A percentile compares a stretch with the other conserved stretches of the same genome.
Evolutionary conservation across 2,329 filamentous ascomycete genomes (phyloP).

Genomic region (Colletotrichum sp.): DNA sequence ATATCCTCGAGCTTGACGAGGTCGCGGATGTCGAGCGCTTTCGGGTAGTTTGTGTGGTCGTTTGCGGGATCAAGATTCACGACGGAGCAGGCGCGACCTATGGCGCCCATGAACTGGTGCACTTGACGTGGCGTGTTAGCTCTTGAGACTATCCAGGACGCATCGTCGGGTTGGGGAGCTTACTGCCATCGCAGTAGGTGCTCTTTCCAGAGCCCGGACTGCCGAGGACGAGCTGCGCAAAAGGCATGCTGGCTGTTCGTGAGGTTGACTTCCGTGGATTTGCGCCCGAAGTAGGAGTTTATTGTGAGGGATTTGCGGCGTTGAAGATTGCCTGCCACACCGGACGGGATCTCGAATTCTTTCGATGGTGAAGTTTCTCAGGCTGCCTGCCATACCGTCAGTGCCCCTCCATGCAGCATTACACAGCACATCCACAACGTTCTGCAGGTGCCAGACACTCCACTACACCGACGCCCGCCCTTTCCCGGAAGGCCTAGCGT

Average conservation of each 20-base stretch:
- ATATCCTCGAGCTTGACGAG: constrained; percentile 92
- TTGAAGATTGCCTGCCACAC: background rate
- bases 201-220: constrained; percentile 95
- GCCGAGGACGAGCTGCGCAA: constrained; percentile 84
- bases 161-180: constrained; percentile 29
- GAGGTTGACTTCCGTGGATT: background rate
- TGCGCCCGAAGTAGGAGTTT: background rate
- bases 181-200: constrained; percentile 95
- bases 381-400: background rate
- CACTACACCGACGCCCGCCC: background rate
- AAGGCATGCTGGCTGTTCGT: constrained; percentile 51
- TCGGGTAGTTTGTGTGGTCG: constrained; percentile 87
- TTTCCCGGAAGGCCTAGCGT: background rate
- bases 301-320: background rate
- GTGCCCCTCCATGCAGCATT: constrained; percentile 14
- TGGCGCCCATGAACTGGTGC: constrained; percentile 97
- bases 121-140: constrained; percentile 49
- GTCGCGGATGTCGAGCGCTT: constrained; percentile 87
- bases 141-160: background rate
- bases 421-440: background rate
- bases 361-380: constrained; percentile 6
- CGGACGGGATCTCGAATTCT: background rate
- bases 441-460: background rate
- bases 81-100: constrained; percentile 91
- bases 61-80: constrained; percentile 98